phyloP scores from a whole-genome alignment of 2,329 filamentous ascomycete species.

The Aspergillaceae sp. region DNA sequence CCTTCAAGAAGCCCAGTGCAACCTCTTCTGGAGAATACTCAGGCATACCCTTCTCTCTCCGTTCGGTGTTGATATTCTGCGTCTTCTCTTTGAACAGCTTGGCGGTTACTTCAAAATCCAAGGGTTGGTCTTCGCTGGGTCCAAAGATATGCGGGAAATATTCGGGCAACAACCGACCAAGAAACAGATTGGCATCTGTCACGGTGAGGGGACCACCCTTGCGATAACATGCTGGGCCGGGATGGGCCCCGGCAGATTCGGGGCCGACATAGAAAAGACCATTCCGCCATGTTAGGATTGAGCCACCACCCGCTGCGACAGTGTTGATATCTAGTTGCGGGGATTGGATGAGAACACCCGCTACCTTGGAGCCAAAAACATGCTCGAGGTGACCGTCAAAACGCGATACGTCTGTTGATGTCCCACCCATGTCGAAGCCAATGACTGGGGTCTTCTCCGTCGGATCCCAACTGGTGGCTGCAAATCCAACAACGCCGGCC shows the following conservation, averaged over 20 bases:
- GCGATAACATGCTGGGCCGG: slow-evolving; percentile 82
- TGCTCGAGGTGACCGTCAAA: slow-evolving; percentile 84
- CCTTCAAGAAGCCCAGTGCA: slow-evolving; percentile 63
- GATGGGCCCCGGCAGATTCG: slow-evolving; percentile 80
- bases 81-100: slow-evolving; percentile 64
- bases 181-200: slow-evolving; percentile 84
- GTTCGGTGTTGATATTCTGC: slow-evolving; percentile 66
- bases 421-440: slow-evolving; percentile 93
- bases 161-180: slow-evolving; percentile 73
- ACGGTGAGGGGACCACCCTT: slow-evolving; percentile 84
- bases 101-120: slow-evolving; percentile 66
- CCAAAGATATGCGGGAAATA: slow-evolving; percentile 95
- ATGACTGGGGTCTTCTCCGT: slow-evolving; percentile 78
- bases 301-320: slow-evolving; percentile 70
- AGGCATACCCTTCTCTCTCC: slow-evolving; percentile 34
- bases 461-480: slow-evolving; percentile 80
- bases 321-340: slow-evolving; percentile 90
- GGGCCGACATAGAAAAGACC: slow-evolving; percentile 84
- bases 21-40: slow-evolving; percentile 58
- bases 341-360: slow-evolving; percentile 84
- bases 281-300: slow-evolving; percentile 67
- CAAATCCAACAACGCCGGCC: slow-evolving; percentile 90
- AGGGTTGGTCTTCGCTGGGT: slow-evolving; percentile 68
- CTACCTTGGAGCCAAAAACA: slow-evolving; percentile 84
- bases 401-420: slow-evolving; percentile 76